Base-by-base conservation (phyloP, 78 protist species). In the Blattamonas nauphoetae region DNA sequence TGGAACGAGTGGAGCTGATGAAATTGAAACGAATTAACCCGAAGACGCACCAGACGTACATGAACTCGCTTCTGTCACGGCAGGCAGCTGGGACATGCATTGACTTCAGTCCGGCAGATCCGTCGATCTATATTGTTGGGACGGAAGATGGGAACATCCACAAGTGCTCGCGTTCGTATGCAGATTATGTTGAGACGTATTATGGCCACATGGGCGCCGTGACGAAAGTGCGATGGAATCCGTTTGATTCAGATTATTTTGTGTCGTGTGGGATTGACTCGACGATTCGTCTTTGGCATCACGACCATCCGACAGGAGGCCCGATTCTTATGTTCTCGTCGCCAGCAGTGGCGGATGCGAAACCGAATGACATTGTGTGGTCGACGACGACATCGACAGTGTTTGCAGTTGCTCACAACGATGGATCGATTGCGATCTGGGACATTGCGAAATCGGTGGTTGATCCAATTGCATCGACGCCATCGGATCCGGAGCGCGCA, bases 121-220 rank as follows among this genome's bases (percentile, higher is more conserved):
- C 88, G 33, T 41, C 0, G 71, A 63, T 46, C 35, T 94, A 94
- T 78, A 2, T 94, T 1, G 93, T 71, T 2, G 94, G 93, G 41
- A 94, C 96, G 0, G 96, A 92, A 82, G 94, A 92, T 43, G 96
- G 94, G 11, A 45, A 33, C 71, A 64, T 92, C 38, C 92, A 87
- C 94, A 88, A 88, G 89, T 94, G 96, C 92, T 46, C 87, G 11
- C 0, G 21, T 38, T 87, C 92, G n/a, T 90, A 94, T 86, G 35
- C n/a, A n/a, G 95, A 92, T 85, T 90, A 89, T 86, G 64, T 94
- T 11, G 89, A 87, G 79, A n/a, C 34, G 5, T 94, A 80, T 87
- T 3, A 0, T 0, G 89, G 88, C 0, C 96, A 94, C 87, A 1
- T 77, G 35, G 96, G 90, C 32, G 91, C 94, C 6, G 83, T 6